A percentile compares a stretch with the other conserved stretches of the same genome.
Conservation (phyloP, 1,139 yeast species). For the Yamadazyma oceani region DNA sequence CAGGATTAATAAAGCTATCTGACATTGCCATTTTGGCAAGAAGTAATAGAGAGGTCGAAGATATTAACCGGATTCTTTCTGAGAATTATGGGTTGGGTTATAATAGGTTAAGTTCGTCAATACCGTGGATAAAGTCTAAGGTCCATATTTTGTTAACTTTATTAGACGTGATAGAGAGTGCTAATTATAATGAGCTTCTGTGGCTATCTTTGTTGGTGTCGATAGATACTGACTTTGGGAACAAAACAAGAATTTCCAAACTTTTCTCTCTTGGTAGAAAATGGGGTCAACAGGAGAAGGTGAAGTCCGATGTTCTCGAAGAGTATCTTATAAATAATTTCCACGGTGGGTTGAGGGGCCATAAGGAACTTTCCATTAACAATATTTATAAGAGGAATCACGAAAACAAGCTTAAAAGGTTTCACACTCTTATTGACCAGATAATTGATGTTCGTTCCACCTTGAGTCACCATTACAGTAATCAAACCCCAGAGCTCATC, state of each 20-base stretch:
- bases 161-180: conserved; percentile 38
- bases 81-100: conserved; percentile 42
- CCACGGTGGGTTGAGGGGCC: not conserved
- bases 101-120: conserved; percentile 46
- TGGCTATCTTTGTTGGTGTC: conserved; percentile 28
- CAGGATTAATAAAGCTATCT: conserved; percentile 43
- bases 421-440: conserved; percentile 13
- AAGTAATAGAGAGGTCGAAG: conserved; percentile 54
- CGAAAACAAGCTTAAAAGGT: conserved; percentile 3
- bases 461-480: conserved; percentile 9
- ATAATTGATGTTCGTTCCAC: conserved; percentile 16
- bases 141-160: conserved; percentile 53
- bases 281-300: conserved; percentile 11
- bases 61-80: conserved; percentile 37
- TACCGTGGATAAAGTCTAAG: conserved; percentile 54
- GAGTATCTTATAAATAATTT: conserved; percentile 14
- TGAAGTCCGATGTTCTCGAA: conserved; percentile 15
- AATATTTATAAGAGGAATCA: conserved; percentile 9
- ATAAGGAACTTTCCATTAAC: conserved; percentile 5
- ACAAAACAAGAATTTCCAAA: conserved; percentile 25
- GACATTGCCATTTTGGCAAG: conserved; percentile 59
- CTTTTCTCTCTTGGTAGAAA: conserved; percentile 22
- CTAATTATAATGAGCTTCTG: conserved; percentile 35
- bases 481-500: conserved; percentile 19
- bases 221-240: conserved; percentile 29